Evolutionary conservation across 768 basidiomycete genomes (phyloP), one percentile per base, ranked within the genome.

Genomic region (Boletellus emodensis): DNA sequence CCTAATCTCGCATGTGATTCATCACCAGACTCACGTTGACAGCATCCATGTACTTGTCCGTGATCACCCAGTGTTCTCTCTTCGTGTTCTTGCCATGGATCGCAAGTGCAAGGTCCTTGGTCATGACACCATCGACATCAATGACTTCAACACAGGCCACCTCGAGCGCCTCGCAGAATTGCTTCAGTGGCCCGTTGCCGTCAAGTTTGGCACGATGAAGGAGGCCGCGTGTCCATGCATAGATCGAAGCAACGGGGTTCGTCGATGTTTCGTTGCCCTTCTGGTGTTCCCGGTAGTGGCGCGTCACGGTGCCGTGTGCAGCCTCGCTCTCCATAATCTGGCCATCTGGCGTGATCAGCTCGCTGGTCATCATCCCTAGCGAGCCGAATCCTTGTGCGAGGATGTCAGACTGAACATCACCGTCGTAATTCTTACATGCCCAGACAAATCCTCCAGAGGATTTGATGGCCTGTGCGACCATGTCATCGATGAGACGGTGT

Each of bases 381-480:
- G 81, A 84, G 51, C 96, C 96, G 66, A 96, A 99, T 51, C 96
- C 96, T 72, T 98, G 96, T 0, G 95, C 95, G 53, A 98, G 86
- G 61, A 96, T 93, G 65, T 97, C 94, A 55, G 83, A 85, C 74
- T 94, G 85, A 44, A 87, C 84, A 64, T 90, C 89, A 38, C 90
- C 90, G 59, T 94, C 91, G 63, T 91, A 86, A 70, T 85, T 84
- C 72, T 85, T 85, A 60, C 72, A 74, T 10, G 83, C 83, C 83
- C 82, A 85, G 12, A 85, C 81, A 70, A 91, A 94, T 28, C 95
- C 96, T 41, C 96, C 96, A 0, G 85, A 82, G 13, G 92, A 94
- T 74, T 99, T 99, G 82, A 98, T 84, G 36, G 80, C 94, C 65
- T 98, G 95, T 6, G 96, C 96, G 43, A 98, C 94, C 94, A 97